Evolutionary conservation across 306 rosid genomes (phyloP).

Genomic region (Inga laurina): DNA sequence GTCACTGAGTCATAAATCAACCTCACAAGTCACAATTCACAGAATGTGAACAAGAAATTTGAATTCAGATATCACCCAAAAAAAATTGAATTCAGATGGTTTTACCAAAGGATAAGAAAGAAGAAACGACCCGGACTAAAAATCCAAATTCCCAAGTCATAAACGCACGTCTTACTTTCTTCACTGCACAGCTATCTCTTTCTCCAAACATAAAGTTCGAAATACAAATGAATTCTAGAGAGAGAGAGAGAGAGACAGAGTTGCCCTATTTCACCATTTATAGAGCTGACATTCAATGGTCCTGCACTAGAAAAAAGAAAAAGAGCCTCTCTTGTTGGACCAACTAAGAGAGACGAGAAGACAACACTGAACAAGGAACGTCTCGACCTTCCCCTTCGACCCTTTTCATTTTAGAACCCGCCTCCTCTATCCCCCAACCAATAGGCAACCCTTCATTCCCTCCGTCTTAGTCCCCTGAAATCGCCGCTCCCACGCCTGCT

Average conservation of each 20-base stretch:
- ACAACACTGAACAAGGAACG: constrained; percentile 73
- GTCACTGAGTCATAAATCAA: too few species aligned
- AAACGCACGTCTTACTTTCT: constrained; percentile 37
- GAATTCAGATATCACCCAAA: background rate
- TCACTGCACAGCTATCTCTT: constrained; percentile 45
- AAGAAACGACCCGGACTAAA: background rate
- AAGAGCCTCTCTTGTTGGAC: constrained; percentile 18
- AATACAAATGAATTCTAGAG: background rate
- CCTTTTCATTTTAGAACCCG: background rate
- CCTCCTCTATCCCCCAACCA: constrained; percentile 17
- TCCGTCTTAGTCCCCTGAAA: constrained; percentile 32
- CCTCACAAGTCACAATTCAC: too few species aligned
- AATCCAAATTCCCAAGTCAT: constrained; percentile 51
- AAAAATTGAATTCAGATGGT: background rate
- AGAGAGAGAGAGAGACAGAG: background rate
- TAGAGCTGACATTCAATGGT: constrained; percentile 45
- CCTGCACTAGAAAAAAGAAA: background rate
- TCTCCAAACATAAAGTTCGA: constrained; percentile 20
- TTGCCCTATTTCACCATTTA: constrained; percentile 76
- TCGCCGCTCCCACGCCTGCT: constrained; percentile 28
- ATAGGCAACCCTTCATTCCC: constrained; percentile 49
- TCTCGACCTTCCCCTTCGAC: constrained; percentile 31
- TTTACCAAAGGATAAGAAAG: background rate
- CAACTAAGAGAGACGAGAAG: constrained; percentile 29
- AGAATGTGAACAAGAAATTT: too few species aligned